Base-by-base conservation (phyloP, 441 rosid genomes). In the Erysimum cheiri region DNA sequence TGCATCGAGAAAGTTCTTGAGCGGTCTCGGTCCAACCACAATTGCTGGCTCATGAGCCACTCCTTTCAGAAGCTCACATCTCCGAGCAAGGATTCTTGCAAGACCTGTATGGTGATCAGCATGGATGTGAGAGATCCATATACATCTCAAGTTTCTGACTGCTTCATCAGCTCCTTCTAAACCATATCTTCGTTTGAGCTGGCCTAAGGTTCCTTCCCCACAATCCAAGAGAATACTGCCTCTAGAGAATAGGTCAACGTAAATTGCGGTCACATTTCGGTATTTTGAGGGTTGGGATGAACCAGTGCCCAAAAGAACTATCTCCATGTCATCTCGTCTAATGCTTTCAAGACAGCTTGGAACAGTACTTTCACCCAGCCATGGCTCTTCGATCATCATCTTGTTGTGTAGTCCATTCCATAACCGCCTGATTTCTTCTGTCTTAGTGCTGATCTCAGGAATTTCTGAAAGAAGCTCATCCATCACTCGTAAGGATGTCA, bases 81-180 rank as follows among this genome's bases (percentile, higher is more conserved):
- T 79, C 55, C 87, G 81, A 71, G 99, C 85, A 68, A 94, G 98
- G 60, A 94, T 82, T 83, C 98, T 90, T n/a, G 98, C 89, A 69
- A 92, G 72, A 69, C 96, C 99, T 0, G 93, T 76, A 55, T 94
- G 99, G 83, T 94, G 98, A 80, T 94, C 99, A 40, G 98, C 98
- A 65, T 94, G 99, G 77, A 92, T 94, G 78, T 92, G 99, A 75
- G 99, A 94, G 76, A 94, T 87, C 98, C 99, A 94, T 64, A 87
- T 83, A 46, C 89, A 92, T 67, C 69, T 85, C 67, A 94, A 84
- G 61, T 83, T 85, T 83, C 85, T 85, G 64, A 92, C 83, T 10
- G 87, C 87, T 54, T 75, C 71, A 50, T 94, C 96, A 37, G 98
- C 99, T 50, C 91, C 96, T 75, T 85, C 85, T 61, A 88, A 72